Percentiles rank a stretch among this genome's conserved stretches.
phyloP scores from a whole-genome alignment of 2,329 filamentous ascomycete species.

The Paracoccidioides lutzii region DNA sequence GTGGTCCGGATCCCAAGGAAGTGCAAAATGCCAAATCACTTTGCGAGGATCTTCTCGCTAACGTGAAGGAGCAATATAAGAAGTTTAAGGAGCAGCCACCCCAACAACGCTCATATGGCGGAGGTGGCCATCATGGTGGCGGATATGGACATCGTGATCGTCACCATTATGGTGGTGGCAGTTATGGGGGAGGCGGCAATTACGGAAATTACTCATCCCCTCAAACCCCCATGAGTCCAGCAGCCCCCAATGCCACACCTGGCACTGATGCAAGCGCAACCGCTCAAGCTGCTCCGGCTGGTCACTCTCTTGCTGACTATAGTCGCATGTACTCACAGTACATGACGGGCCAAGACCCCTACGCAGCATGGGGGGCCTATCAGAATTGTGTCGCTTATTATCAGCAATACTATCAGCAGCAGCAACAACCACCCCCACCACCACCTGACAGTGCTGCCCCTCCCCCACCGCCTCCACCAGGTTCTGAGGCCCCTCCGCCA shows the following conservation, averaged over 20 bases:
- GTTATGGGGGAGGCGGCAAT: slow-evolving; percentile 18
- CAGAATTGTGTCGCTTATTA: slow-evolving; percentile 51
- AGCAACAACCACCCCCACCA: slow-evolving; percentile 31
- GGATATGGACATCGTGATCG: slow-evolving; percentile 43
- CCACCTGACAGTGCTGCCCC: slow-evolving; percentile 32
- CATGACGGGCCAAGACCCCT: slow-evolving; percentile 62
- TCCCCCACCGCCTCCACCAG: slow-evolving; percentile 45
- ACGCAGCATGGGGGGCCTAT: slow-evolving; percentile 84
- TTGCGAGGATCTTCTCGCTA: slow-evolving; percentile 73
- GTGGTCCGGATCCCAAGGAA: slow-evolving; percentile 74
- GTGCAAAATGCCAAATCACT: slow-evolving; percentile 78
- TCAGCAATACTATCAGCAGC: slow-evolving; percentile 62
- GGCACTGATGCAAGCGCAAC: slow-evolving; percentile 13
- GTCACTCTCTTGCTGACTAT: slow-evolving; percentile 46
- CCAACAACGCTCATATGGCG: slow-evolving; percentile 50
- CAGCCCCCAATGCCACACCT: slow-evolving; percentile 30
- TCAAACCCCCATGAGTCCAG: slow-evolving; percentile 32
- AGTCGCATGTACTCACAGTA: slow-evolving; percentile 74
- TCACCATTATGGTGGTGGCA: slow-evolving; percentile 30
- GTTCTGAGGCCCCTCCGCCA: slow-evolving; percentile 41
- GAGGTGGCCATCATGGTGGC: slow-evolving; percentile 21
- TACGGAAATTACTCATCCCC: slow-evolving; percentile 32
- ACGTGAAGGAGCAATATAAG: slow-evolving; percentile 82
- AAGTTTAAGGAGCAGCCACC: slow-evolving; percentile 70
- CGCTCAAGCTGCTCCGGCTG: slow-evolving; percentile 13